Evolutionary conservation across 768 basidiomycete species (phyloP), one percentile per base, ranked within the genome.

Genomic region (Lactarius evosmus): DNA sequence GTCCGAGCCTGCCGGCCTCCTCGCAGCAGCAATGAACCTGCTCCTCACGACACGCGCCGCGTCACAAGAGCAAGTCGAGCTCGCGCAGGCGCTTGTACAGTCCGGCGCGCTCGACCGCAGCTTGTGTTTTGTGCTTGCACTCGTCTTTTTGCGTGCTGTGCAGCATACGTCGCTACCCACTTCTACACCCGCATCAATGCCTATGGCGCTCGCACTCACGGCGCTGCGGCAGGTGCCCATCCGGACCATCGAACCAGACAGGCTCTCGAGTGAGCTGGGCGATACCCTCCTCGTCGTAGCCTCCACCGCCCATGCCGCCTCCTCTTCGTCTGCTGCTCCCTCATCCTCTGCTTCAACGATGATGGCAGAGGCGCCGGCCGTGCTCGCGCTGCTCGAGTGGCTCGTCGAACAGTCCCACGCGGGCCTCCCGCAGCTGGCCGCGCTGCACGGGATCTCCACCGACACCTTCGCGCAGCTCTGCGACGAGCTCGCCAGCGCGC

Each of bases 381-480:
- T 80, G 9, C 69, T 85, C 19, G 72, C 77, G 4, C 74, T 83
- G 1, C 75, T 89, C n/a, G 75, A 79, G 58, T 88, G 86, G 85
- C 75, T 86, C n/a, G 62, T 67, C 29, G 52, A 58, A 5, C 61
- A 56, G 7, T 69, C 76, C 14, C 72, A 76, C 4, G 80, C 82
- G 50, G 75, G 75, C 6, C 75, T 79, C 7, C 70, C 77, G 52
- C 79, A 78, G 46, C 75, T 83, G 19, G 73, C 72, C n/a, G 78
- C 78, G 25, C 76, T 89, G 9, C 77, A 73, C 12, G 81, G 82
- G 9, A 76, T 88, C 58, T 78, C 82, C 4, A 66, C 72, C 50
- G 78, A 82, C 25, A 77, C 75, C 0, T 81, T 85, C 67, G 71
- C 76, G 7, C 74, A 76, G 17, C 74, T 89, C 11, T 84, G 79